Percentiles rank a stretch among this genome's conserved stretches.
Conservation (phyloP, 768 basidiomycete genomes). For the Tulasnella sp. region DNA sequence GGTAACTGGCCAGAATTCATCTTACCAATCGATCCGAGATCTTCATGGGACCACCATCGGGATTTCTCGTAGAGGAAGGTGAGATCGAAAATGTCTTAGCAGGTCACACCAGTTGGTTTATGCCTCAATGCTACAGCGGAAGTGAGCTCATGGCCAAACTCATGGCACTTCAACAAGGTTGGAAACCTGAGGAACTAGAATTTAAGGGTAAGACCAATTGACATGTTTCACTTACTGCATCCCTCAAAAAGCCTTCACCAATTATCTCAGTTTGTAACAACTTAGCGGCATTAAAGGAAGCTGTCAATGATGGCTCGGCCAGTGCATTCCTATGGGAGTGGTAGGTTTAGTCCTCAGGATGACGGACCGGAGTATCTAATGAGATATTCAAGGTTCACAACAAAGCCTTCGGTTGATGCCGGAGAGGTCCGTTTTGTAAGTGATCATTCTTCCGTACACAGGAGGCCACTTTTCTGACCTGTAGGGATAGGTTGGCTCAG, state of each 20-base stretch:
- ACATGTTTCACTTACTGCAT: slow-evolving; percentile 38
- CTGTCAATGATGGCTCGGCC: slow-evolving; percentile 78
- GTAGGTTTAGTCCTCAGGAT: slow-evolving; percentile 21
- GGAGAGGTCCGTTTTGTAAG: slow-evolving; percentile 75
- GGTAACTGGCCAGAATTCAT: slow-evolving; percentile 66
- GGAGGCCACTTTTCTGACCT: not conserved
- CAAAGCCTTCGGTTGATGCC: slow-evolving; percentile 64
- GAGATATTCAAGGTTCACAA: slow-evolving; percentile 42
- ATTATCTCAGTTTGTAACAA: slow-evolving; percentile 56
- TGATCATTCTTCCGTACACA: slow-evolving; percentile 15
- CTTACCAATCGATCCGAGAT: slow-evolving; percentile 57
- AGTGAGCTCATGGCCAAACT: slow-evolving; percentile 94
- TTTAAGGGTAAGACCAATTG: slow-evolving; percentile 40
- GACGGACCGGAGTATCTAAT: slow-evolving; percentile 2
- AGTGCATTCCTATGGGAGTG: slow-evolving; percentile 94
- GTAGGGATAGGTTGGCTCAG: slow-evolving; percentile 52
- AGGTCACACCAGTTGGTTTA: not conserved
- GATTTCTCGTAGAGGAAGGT: slow-evolving; percentile 82
- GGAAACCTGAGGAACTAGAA: slow-evolving; percentile 34
- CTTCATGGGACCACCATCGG: slow-evolving; percentile 73
- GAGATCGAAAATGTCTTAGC: slow-evolving; percentile 11
- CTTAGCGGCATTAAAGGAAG: slow-evolving; percentile 65
- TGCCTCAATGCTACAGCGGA: slow-evolving; percentile 35
- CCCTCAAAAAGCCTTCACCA: not conserved
- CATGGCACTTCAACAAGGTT: slow-evolving; percentile 79